Evolutionary conservation across 2,329 filamentous ascomycete genomes (phyloP), one percentile per base, ranked within the genome.

Genomic region (Rhinocladiella similis): DNA sequence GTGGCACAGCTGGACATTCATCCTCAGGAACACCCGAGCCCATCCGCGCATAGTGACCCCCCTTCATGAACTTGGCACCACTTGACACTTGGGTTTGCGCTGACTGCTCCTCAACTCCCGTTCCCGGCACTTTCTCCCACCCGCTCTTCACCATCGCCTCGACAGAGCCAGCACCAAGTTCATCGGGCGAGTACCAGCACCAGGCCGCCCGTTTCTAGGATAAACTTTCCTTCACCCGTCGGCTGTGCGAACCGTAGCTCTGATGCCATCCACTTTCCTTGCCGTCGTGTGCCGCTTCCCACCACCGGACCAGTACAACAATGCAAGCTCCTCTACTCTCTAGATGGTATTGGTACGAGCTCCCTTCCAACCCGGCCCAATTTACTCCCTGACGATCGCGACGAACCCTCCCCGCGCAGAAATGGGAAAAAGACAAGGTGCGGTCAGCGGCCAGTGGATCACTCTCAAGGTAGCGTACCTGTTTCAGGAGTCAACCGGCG

Each of bases 401-500:
- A 16, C n/a, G 14, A 41, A 18, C 39, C 22, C 19, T 9, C n/a
- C 47, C 41, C 27, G 25, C 42, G 33, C 35, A 41, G 38, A 27
- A 27, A 38, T 9, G 12, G 38, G 38, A 41, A 19, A n/a, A 41
- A 41, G 14, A 12, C 4, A 41, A 5, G 10, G 12, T 41, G 38
- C 5, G 6, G 38, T 12, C 29, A 41, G 18, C 38, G 38, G 38
- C 6, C 38, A 3, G 38, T 16, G 38, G 38, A 18, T 18, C 39
- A 27, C 33, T 41, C 42, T 48, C 50, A 22, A 19, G 19, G 36
- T 42, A 47, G 12, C 16, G 53, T 47, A 35, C 46, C 38, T 52
- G 48, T 60, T 58, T 58, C 55, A 61, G 59, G 47, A 51, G 27
- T 50, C 29, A 54, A 39, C 43, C 41, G 53, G 45, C 42, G 36